Conservation (phyloP, 2,329 filamentous ascomycete genomes). For the Trichophyton equinum region DNA sequence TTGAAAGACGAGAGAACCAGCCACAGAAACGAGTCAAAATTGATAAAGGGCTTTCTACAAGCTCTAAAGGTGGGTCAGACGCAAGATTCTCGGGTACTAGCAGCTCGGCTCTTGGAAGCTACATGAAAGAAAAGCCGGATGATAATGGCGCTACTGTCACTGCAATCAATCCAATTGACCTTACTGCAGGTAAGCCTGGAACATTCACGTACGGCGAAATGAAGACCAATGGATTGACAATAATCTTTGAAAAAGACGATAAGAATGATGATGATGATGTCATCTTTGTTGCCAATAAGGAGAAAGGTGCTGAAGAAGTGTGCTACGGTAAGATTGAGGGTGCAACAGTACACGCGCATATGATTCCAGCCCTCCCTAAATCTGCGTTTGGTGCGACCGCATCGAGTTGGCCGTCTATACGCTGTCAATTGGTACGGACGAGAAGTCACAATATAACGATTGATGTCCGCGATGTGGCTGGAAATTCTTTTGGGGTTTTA, state of each 20-base stretch:
- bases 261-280: constrained; percentile 28
- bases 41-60: constrained; percentile 26
- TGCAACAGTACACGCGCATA: constrained; percentile 52
- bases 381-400: constrained; percentile 44
- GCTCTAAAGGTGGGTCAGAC: constrained; percentile 31
- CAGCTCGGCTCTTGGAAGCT: constrained; percentile 49
- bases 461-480: constrained; percentile 59
- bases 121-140: constrained; percentile 50
- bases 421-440: constrained; percentile 53
- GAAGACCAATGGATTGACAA: neutral
- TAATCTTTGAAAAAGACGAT: constrained; percentile 26
- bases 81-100: constrained; percentile 29
- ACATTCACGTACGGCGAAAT: neutral
- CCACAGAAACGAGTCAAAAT: constrained; percentile 55
- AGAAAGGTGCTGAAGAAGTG: constrained; percentile 56
- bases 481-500: constrained; percentile 61
- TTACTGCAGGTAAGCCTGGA: constrained; percentile 27
- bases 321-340: constrained; percentile 68
- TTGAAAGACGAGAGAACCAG: constrained; percentile 51
- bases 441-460: constrained; percentile 49
- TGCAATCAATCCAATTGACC: constrained; percentile 32
- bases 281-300: constrained; percentile 39
- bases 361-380: constrained; percentile 47
- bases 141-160: constrained; percentile 34
- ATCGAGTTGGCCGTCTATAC: constrained; percentile 59